A percentile compares a stretch with the other conserved stretches of the same genome.
Conservation (phyloP, 225 moss, liverwort and hornwort species). For the Antitrichia curtipendula region DNA sequence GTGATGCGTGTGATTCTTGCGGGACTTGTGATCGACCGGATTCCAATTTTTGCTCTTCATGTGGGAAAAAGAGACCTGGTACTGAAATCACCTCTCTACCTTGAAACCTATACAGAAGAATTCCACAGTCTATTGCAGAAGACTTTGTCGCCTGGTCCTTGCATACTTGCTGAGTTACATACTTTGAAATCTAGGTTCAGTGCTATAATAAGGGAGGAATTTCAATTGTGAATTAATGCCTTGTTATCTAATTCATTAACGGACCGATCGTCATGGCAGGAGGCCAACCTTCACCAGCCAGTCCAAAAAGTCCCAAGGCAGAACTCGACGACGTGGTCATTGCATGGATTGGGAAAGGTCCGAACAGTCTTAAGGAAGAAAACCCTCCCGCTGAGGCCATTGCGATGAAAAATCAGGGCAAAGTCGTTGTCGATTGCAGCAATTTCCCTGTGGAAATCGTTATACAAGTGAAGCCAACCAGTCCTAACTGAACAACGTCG, state of each 20-base stretch:
- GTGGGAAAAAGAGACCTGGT: slow-evolving; percentile 21
- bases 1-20: slow-evolving; percentile 15
- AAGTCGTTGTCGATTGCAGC: background rate
- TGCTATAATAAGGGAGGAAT: background rate
- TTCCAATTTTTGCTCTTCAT: slow-evolving; percentile 16
- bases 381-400: background rate
- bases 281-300: background rate
- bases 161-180: background rate
- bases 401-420: background rate
- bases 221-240: background rate
- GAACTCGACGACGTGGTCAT: slow-evolving; percentile 1
- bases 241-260: background rate
- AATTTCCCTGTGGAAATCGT: slow-evolving; percentile 1
- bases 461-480: slow-evolving; percentile 7
- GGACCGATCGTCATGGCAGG: background rate
- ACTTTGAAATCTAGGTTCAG: background rate
- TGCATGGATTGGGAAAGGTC: background rate
- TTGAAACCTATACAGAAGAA: background rate
- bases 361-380: background rate
- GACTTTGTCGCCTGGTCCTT: background rate
- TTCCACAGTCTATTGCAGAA: background rate
- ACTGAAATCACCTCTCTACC: background rate
- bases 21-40: slow-evolving; percentile 8
- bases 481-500: background rate
- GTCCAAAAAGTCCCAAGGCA: background rate